Evolutionary conservation across 257 asterid species (phyloP).

Genomic region (Mitragyna speciosa): DNA sequence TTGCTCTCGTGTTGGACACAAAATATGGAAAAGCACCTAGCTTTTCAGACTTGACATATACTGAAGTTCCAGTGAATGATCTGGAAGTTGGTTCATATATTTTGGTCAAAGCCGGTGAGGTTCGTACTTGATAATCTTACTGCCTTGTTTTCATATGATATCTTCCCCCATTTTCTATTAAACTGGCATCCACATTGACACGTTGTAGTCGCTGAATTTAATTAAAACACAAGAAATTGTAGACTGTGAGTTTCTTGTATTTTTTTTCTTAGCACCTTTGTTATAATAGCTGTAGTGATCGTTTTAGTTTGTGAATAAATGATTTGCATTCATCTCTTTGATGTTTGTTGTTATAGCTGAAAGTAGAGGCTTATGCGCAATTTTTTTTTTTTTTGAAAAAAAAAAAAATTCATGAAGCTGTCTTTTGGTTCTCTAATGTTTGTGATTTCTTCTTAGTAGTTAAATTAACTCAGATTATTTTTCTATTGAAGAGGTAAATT

Average conservation of each 20-base stretch:
- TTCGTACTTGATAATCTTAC: constrained; percentile 47
- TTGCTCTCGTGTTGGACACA: constrained; percentile 67
- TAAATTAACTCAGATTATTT: not conserved
- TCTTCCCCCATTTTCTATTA: not conserved
- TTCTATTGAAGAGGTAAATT: not conserved
- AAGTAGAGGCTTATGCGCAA: not conserved
- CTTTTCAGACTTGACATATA: constrained; percentile 65
- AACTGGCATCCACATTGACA: too few relatives aligned
- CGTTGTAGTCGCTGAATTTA: not conserved
- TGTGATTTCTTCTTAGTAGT: not conserved
- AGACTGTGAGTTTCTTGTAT: not conserved
- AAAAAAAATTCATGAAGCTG: not conserved
- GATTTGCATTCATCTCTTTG: not conserved
- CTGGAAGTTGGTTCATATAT: constrained; percentile 75
- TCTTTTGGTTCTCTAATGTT: not conserved
- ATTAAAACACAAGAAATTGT: not conserved
- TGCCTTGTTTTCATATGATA: not conserved
- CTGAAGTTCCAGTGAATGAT: constrained; percentile 74
- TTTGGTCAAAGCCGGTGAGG: constrained; percentile 99
- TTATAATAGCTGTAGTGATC: not conserved
- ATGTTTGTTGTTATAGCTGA: not conserved
- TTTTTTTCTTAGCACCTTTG: not conserved
- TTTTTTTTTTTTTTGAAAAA: not conserved
- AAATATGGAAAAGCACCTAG: constrained; percentile 50
- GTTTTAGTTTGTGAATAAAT: not conserved